Evolutionary conservation across 345 rosid species (phyloP), one percentile per base, ranked within the genome.

Genomic region (Salix udensis): DNA sequence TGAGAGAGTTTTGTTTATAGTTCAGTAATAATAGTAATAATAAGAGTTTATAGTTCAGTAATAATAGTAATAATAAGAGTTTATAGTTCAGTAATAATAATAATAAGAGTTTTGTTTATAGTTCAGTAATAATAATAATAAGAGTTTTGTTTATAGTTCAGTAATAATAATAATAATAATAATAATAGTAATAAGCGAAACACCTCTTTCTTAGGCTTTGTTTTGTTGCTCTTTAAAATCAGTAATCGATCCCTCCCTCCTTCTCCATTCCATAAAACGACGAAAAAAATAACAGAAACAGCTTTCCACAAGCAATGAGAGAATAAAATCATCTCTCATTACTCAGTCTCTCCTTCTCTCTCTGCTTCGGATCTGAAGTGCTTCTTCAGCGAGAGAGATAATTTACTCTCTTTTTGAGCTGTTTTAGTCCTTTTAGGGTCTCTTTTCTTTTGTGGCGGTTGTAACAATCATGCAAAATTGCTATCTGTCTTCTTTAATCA

Each of bases 311-410:
- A 15, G n/a, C 42, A 44, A 77, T n/a, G 76, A 73, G 13, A 44
- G 75, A 71, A 39, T 55, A 2, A 74, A 76, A 61, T 70, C 71
- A n/a, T 40, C 70, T 70, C 75, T 73, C 78, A 61, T 84, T 74
- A 73, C 77, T 36, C 81, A 37, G 5, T 66, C 76, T 28, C 70
- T 65, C 48, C 44, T 39, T 48, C 36, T 60, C 50, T 71, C 65
- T 76, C 36, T 68, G 74, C 90, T 87, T 91, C 90, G 81, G 93
- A 90, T 90, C 90, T 82, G 82, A 77, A 62, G 66, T 44, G 50
- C 42, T 60, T 73, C 80, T 65, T 76, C 71, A 74, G 79, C 42
- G 68, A 34, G 24, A 84, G 83, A 30, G 86, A 77, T 80, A 76
- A n/a, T 75, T 85, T 75, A 64, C 85, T 82, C 71, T 74, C 67